phyloP scores from a whole-genome alignment of 2,329 filamentous ascomycete species.

The Colletotrichum theobromicola region DNA sequence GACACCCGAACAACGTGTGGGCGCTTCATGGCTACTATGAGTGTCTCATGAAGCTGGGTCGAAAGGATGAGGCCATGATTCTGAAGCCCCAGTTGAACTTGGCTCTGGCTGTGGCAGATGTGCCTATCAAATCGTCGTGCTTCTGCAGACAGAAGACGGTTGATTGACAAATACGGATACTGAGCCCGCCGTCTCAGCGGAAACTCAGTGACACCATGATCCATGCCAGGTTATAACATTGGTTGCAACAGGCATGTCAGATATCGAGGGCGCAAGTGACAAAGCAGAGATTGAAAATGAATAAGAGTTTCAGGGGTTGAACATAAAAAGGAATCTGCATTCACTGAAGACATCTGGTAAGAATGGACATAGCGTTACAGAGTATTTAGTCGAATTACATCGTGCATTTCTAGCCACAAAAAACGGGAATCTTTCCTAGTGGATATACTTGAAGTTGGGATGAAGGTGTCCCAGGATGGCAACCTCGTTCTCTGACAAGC shows the following conservation, averaged over 20 bases:
- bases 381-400: not conserved
- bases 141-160: conserved; percentile 43
- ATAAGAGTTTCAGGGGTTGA: not conserved
- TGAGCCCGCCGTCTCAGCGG: conserved; percentile 18
- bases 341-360: not conserved
- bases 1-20: conserved; percentile 79
- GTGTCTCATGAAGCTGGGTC: conserved; percentile 63
- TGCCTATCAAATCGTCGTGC: conserved; percentile 62
- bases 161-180: conserved; percentile 15
- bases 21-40: conserved; percentile 76
- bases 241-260: not conserved
- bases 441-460: conserved; percentile 30
- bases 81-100: conserved; percentile 50
- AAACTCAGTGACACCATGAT: not conserved
- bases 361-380: not conserved
- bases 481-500: conserved; percentile 21
- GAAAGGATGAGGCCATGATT: conserved; percentile 41
- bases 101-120: conserved; percentile 63
- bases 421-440: not conserved
- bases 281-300: not conserved
- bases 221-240: conserved; percentile 6
- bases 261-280: not conserved
- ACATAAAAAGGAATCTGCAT: not conserved
- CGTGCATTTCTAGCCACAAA: not conserved
- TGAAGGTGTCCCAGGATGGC: conserved; percentile 28